Percentiles rank a stretch among this genome's conserved stretches.
Conservation (phyloP, 305 asterid species). For the Solanum hybrid region DNA sequence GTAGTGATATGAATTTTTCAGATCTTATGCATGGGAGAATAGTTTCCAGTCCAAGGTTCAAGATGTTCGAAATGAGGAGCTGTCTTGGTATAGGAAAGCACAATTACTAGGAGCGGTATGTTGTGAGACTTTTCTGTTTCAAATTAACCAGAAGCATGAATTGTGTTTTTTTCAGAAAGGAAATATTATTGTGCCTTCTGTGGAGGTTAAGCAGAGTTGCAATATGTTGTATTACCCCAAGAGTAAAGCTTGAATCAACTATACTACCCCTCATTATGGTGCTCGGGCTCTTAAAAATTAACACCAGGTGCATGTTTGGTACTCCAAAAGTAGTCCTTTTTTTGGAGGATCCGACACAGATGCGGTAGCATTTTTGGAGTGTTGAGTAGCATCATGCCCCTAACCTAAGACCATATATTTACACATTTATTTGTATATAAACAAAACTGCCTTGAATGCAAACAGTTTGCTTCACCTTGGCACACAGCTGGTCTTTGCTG, state of each 20-base stretch:
- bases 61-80: slow-evolving; percentile 75
- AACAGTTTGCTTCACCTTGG: not conserved
- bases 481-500: not conserved
- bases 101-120: slow-evolving; percentile 88
- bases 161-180: not conserved
- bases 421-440: not conserved
- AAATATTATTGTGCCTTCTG: not conserved
- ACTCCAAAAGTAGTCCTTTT: not conserved
- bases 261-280: not conserved
- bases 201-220: not conserved
- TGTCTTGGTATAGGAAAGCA: slow-evolving; percentile 74
- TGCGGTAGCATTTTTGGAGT: not conserved
- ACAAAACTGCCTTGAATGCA: not conserved
- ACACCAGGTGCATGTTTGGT: not conserved
- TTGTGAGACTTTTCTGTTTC: slow-evolving; percentile 4
- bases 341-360: not conserved
- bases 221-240: not conserved
- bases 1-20: slow-evolving; percentile 18
- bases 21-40: slow-evolving; percentile 93
- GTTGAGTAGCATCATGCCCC: not conserved
- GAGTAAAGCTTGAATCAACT: not conserved
- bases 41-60: slow-evolving; percentile 84
- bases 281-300: not conserved
- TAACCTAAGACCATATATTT: not conserved
- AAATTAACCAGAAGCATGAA: not conserved